phyloP scores from a whole-genome alignment of 2,329 filamentous ascomycete genomes.

The Hymenoscyphus infarciens region DNA sequence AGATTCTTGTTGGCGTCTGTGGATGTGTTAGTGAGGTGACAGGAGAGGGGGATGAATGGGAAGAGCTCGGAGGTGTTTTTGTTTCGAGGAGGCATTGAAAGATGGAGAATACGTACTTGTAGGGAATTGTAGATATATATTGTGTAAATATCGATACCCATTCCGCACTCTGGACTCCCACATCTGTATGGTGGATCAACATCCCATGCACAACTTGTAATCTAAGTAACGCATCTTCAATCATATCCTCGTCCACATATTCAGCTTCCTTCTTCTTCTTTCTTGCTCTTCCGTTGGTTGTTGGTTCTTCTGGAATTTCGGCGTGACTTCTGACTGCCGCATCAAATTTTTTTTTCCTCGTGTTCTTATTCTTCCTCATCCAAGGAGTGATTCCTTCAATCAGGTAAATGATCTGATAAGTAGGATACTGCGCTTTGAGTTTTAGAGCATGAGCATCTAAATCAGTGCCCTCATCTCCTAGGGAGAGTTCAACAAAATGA shows the following conservation, averaged over 20 bases:
- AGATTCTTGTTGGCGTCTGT: conserved; percentile 42
- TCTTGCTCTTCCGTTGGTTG: conserved; percentile 19
- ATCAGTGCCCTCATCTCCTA: conserved; percentile 44
- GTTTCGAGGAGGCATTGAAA: neutral
- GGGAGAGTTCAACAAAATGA: conserved; percentile 61
- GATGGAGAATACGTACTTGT: conserved; percentile 46
- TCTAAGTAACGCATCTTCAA: conserved; percentile 68
- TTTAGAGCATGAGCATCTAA: conserved; percentile 57
- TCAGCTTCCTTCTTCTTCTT: conserved; percentile 41
- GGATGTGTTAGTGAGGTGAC: neutral
- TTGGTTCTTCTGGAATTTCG: conserved; percentile 37
- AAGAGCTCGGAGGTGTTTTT: neutral
- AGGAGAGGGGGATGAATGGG: neutral
- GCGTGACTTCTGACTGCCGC: conserved; percentile 55
- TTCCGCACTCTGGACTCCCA: conserved; percentile 61
- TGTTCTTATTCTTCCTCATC: conserved; percentile 65
- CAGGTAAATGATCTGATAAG: conserved; percentile 60
- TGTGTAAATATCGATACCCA: conserved; percentile 74
- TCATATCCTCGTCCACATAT: conserved; percentile 61
- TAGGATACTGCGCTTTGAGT: conserved; percentile 52
- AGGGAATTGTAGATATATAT: conserved; percentile 73
- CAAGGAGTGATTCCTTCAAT: conserved; percentile 66
- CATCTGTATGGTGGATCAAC: conserved; percentile 66
- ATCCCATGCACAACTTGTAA: conserved; percentile 65
- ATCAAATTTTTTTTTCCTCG: conserved; percentile 64